These are phyloP conservation scores for Chaetomium tenue DNA, from an alignment of 495 filamentous ascomycete species.

Conservation along the genomic window DNA sequence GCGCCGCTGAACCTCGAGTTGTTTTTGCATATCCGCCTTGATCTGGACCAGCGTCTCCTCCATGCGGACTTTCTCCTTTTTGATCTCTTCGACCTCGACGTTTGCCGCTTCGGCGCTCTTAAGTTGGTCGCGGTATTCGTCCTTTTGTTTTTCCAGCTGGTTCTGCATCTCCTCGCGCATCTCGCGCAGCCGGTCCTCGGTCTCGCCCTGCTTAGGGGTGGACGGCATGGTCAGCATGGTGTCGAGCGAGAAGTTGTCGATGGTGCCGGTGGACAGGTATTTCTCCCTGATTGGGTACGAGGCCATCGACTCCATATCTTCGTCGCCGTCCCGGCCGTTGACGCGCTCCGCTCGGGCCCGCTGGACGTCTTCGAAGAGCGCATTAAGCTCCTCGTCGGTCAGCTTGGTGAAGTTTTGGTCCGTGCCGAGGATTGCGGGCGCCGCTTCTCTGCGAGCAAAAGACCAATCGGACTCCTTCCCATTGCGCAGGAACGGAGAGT, in stretches of 20 bases:
- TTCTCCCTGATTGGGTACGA: conserved; percentile 91
- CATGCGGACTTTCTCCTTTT: conserved; percentile 82
- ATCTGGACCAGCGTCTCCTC: conserved; percentile 73
- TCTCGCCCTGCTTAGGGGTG: conserved; percentile 76
- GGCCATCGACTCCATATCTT: conserved; percentile 84
- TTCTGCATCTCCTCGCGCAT: conserved; percentile 84
- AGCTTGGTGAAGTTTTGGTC: conserved; percentile 87
- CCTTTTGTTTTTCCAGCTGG: conserved; percentile 82
- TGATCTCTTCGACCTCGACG: conserved; percentile 79
- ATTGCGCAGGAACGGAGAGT: conserved; percentile 66
- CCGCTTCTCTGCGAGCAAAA: conserved; percentile 88
- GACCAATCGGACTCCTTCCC: conserved; percentile 94
- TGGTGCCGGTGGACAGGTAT: conserved; percentile 90
- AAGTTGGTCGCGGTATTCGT: conserved; percentile 77
- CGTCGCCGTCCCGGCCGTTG: conserved; percentile 70
- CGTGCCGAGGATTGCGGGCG: conserved; percentile 81
- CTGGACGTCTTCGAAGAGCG: conserved; percentile 94
- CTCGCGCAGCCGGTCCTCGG: conserved; percentile 65
- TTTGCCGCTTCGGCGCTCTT: conserved; percentile 73
- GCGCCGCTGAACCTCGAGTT: conserved; percentile 70
- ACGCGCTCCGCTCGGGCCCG: conserved; percentile 78
- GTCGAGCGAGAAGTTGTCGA: conserved; percentile 96
- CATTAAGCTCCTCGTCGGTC: conserved; percentile 91
- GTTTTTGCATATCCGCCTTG: conserved; percentile 83
- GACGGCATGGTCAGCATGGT: conserved; percentile 92